Percentiles rank a stretch among this genome's conserved stretches.
These are phyloP conservation scores for Gleditsia sinensis DNA, from an alignment of 306 rosid species.

Conservation along the genomic window DNA sequence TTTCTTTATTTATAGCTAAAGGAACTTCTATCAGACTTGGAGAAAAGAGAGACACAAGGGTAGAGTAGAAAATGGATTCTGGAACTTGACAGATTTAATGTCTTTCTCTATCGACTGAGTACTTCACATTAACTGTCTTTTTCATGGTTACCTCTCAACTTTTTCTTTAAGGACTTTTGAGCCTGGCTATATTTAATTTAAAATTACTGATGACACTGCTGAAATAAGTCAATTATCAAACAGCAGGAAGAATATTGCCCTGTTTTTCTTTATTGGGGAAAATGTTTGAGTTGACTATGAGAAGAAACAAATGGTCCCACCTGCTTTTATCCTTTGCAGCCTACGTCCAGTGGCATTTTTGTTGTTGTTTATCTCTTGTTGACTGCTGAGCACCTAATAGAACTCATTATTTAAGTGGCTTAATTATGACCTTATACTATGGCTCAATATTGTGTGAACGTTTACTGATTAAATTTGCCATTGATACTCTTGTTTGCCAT, in stretches of 20 bases:
- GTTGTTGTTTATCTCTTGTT: not conserved
- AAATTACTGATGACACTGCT: not conserved
- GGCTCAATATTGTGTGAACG: not conserved
- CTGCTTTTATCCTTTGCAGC: not conserved
- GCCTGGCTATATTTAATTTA: no score
- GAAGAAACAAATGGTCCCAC: not conserved
- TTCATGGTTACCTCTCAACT: no score
- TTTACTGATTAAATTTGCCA: not conserved
- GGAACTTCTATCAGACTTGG: no score
- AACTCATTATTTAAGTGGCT: not conserved
- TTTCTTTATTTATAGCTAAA: not conserved
- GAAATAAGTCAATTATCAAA: not conserved
- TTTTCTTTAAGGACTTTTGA: no score
- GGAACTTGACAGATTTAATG: no score
- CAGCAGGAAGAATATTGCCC: not conserved
- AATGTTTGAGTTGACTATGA: not conserved
- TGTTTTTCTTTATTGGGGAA: not conserved
- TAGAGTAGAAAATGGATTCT: not conserved
- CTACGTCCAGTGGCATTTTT: not conserved
- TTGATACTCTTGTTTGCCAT: constrained; percentile 12
- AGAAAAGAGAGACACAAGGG: no score
- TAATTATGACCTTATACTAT: not conserved
- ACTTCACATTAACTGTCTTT: no score
- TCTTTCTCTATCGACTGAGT: not conserved
- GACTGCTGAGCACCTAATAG: not conserved